Base-by-base conservation (phyloP, 1,284 basidiomycete species). In the Papiliotrema fonsecae region DNA sequence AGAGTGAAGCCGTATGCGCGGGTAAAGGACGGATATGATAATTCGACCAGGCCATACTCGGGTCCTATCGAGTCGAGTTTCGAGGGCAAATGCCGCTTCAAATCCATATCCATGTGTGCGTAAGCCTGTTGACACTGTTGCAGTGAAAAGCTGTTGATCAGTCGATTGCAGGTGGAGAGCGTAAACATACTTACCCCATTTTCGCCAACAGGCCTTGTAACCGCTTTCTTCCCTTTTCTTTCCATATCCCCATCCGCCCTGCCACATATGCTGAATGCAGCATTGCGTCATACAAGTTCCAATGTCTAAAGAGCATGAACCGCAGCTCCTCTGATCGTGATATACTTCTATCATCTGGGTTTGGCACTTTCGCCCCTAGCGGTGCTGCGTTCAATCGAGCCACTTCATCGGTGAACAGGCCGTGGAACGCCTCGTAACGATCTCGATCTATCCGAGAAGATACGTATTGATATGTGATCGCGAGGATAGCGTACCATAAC, bases 221-320 rank as follows among this genome's bases (percentile, higher is more conserved):
- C 54, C 85, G 82, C 67, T 90, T 92, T 51, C 87, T 79, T 3
- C 96, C 96, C 46, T 83, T 82, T 68, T 98, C 94, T 64, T 88
- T 88, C 96, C 96, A 98, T 44, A 97, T 87, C 2, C 91, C 91
- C 56, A 99, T 79, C 70, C 93, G 92, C 36, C 87, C 85, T 1
- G 93, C 94, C 14, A 99, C 86, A 64, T 98, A 99, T 55, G 87
- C 86, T 1, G 92, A 96, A 69, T 99, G 94, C 65, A 87, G 86
- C 94, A 99, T 98, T 11, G 91, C 84, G 65, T 97, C 92, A 67
- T 97, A 97, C 35, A 99, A 73, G 42, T 86, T 96, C 96, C 96
- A 99, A 74, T 98, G 96, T 45, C 94, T 81, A 70, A 96, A 94
- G 42, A 98, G 79, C 72, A 86, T 91, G 70, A 99, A 98, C 11